A percentile compares a stretch with the other conserved stretches of the same genome.
phyloP scores from a whole-genome alignment of 805 yeast genomes.

The Priceomyces fermenticarens region DNA sequence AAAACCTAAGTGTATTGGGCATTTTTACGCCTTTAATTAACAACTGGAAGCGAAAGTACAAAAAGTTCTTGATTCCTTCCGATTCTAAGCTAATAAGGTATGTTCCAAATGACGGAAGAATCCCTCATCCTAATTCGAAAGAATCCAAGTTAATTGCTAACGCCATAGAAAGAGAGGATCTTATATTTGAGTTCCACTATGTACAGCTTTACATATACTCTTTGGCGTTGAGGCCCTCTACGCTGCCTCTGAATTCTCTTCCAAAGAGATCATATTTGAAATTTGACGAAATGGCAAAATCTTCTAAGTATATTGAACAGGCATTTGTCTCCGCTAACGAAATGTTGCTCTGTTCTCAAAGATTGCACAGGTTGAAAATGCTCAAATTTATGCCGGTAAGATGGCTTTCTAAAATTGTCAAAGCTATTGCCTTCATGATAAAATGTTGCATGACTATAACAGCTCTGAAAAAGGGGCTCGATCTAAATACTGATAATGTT shows the following conservation, averaged over 20 bases:
- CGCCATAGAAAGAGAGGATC: slow-evolving; percentile 61
- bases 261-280: slow-evolving; percentile 34
- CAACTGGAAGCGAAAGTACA: slow-evolving; percentile 71
- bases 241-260: slow-evolving; percentile 14
- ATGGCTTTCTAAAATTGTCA: slow-evolving; percentile 82
- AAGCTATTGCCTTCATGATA: slow-evolving; percentile 86
- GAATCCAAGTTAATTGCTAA: slow-evolving; percentile 34
- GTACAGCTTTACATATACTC: slow-evolving; percentile 83
- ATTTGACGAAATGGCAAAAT: slow-evolving; percentile 66
- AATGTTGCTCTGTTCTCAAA: slow-evolving; percentile 63
- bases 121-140: slow-evolving; percentile 26
- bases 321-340: slow-evolving; percentile 86
- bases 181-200: slow-evolving; percentile 81
- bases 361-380: slow-evolving; percentile 63
- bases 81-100: slow-evolving; percentile 36
- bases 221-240: slow-evolving; percentile 58
- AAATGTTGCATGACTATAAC: slow-evolving; percentile 75
- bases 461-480: slow-evolving; percentile 32
- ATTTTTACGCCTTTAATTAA: slow-evolving; percentile 75
- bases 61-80: slow-evolving; percentile 50
- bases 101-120: slow-evolving; percentile 12
- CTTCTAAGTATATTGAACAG: slow-evolving; percentile 73
- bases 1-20: slow-evolving; percentile 66
- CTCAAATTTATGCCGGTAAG: slow-evolving; percentile 84
- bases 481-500: slow-evolving; percentile 22